These are phyloP conservation scores for Lipomyces kockii DNA, from an alignment of 805 yeast genomes.

Conservation along the genomic window DNA sequence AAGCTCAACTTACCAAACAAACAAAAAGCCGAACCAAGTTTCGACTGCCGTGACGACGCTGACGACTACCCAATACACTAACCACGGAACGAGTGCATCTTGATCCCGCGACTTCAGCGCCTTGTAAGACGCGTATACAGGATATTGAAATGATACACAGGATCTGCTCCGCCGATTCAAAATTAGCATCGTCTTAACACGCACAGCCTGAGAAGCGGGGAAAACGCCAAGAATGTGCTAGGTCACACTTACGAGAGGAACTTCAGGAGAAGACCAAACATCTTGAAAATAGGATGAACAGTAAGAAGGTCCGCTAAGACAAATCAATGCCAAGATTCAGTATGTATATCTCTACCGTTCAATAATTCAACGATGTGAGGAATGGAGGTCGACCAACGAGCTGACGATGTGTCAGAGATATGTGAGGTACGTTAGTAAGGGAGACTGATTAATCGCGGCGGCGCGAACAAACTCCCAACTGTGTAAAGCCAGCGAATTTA, in stretches of 20 bases:
- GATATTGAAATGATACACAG: conserved; percentile 56
- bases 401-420: neutral
- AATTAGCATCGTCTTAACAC: neutral
- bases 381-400: neutral
- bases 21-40: conserved; percentile 52
- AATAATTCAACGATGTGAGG: neutral
- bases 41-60: conserved; percentile 51
- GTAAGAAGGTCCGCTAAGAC: neutral
- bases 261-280: conserved; percentile 14
- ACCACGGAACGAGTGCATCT: conserved; percentile 52
- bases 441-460: neutral
- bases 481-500: neutral
- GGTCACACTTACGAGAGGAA: conserved; percentile 14
- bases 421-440: neutral
- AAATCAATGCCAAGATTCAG: neutral
- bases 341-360: neutral
- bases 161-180: conserved; percentile 32
- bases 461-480: conserved; percentile 7
- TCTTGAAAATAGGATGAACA: neutral
- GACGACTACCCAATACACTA: conserved; percentile 70
- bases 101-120: conserved; percentile 55
- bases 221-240: neutral
- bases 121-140: conserved; percentile 63
- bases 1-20: conserved; percentile 39
- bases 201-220: neutral